Evolutionary conservation across 805 yeast genomes (phyloP).

Genomic region (Groenewaldozyma tartarivorans): DNA sequence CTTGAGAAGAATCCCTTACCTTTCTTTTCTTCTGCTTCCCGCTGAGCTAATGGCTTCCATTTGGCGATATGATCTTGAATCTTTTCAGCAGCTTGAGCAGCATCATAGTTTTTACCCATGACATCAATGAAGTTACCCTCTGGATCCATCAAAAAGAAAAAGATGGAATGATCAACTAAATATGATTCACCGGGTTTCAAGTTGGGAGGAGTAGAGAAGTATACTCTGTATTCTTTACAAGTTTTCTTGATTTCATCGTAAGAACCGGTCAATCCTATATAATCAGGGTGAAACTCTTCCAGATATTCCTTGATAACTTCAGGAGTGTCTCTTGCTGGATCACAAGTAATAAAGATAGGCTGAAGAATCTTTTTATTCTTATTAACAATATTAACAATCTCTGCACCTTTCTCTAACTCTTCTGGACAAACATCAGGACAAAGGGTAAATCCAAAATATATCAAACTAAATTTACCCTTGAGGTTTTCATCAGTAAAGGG

Average conservation of each 20-base stretch:
- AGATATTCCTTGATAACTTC: conserved; percentile 75
- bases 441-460: conserved; percentile 95
- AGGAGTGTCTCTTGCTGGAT: conserved; percentile 91
- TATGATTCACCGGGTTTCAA: conserved; percentile 95
- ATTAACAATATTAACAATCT: conserved; percentile 55
- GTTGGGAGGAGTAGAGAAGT: conserved; percentile 93
- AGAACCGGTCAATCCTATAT: conserved; percentile 85
- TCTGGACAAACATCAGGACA: conserved; percentile 99
- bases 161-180: conserved; percentile 93
- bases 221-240: conserved; percentile 87
- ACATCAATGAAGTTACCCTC: conserved; percentile 95
- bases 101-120: conserved; percentile 82
- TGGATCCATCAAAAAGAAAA: conserved; percentile 97
- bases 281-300: conserved; percentile 80
- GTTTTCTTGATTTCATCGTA: conserved; percentile 75
- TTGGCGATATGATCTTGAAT: conserved; percentile 67
- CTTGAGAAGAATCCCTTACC: conserved; percentile 28
- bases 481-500: conserved; percentile 70
- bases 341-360: conserved; percentile 92
- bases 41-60: conserved; percentile 61
- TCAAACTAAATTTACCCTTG: conserved; percentile 65
- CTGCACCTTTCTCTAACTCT: conserved; percentile 85
- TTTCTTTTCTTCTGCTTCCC: conserved; percentile 42
- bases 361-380: conserved; percentile 37
- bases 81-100: conserved; percentile 65